A percentile compares a stretch with the other conserved stretches of the same genome.
phyloP scores from a whole-genome alignment of 106 monocot species.

The Phalaenopsis equestris region DNA sequence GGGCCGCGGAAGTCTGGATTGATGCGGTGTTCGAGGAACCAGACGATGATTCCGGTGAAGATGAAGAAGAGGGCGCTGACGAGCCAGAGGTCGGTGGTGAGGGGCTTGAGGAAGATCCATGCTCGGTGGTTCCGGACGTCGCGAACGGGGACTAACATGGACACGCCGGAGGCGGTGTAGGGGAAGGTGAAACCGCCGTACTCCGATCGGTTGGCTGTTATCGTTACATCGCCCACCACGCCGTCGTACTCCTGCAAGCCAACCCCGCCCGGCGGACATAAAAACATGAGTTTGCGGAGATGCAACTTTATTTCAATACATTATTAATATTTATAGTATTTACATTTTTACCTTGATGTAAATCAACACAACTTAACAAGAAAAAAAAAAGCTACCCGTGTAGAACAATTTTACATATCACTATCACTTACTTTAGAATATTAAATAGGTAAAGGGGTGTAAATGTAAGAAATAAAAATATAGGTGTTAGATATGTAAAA shows the following conservation, averaged over 20 bases:
- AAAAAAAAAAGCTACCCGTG: no score
- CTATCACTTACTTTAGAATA: no score
- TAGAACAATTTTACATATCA: no score
- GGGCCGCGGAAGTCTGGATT: constrained; percentile 40
- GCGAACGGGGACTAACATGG: constrained; percentile 33
- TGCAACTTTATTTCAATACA: no score
- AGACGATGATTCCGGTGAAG: constrained; percentile 36
- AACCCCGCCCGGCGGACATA: no score
- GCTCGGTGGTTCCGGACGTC: constrained; percentile 14
- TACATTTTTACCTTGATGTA: no score
- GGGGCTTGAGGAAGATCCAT: constrained; percentile 24
- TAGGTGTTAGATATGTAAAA: no score
- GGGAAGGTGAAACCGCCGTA: constrained; percentile 48
- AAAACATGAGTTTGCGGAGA: no score
- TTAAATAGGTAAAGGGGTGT: no score
- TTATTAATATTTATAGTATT: no score
- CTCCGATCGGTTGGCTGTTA: constrained; percentile 25
- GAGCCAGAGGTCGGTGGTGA: constrained; percentile 19
- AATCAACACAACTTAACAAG: no score
- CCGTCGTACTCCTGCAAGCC: constrained; percentile 34
- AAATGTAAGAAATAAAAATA: no score
- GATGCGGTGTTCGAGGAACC: constrained; percentile 49
- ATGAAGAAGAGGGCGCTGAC: constrained; percentile 33
- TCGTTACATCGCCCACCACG: constrained; percentile 28
- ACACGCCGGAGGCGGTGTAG: constrained; percentile 34